These are phyloP conservation scores for Phialocephala subalpina DNA, from an alignment of 2,329 filamentous ascomycete genomes.

Conservation along the genomic window DNA sequence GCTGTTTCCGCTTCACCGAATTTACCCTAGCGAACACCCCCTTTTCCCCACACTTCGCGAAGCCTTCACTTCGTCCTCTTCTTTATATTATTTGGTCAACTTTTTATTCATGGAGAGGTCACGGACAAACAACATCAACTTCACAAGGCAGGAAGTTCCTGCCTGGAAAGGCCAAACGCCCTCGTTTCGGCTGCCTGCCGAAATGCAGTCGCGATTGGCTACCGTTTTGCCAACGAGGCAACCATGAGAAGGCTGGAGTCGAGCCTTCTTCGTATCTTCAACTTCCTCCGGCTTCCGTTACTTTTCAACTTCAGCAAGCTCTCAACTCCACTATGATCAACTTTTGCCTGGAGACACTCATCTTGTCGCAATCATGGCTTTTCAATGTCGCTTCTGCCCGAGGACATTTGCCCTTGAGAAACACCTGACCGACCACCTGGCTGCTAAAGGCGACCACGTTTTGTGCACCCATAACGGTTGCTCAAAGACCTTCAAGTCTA, in stretches of 20 bases:
- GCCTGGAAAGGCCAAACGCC: neutral
- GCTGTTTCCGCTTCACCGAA: slow-evolving; percentile 14
- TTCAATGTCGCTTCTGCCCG: neutral
- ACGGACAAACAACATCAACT: neutral
- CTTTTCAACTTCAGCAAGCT: neutral
- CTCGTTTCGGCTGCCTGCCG: neutral
- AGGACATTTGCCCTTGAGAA: neutral
- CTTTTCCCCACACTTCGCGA: neutral
- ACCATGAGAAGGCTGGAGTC: neutral
- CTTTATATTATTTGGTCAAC: neutral
- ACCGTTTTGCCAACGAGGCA: neutral
- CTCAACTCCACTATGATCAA: neutral
- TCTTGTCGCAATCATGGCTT: neutral
- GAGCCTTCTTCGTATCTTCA: neutral
- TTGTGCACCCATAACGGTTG: neutral
- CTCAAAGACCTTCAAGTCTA: neutral
- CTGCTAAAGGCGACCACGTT: neutral
- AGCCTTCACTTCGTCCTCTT: neutral
- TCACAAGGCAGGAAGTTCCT: neutral
- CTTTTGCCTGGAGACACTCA: neutral
- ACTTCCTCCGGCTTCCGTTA: neutral
- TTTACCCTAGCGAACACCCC: slow-evolving; percentile 10
- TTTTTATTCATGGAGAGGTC: neutral
- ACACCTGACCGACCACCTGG: neutral
- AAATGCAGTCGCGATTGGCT: neutral